Conservation (phyloP, 768 basidiomycete genomes). For the Lactarius trivialis region DNA sequence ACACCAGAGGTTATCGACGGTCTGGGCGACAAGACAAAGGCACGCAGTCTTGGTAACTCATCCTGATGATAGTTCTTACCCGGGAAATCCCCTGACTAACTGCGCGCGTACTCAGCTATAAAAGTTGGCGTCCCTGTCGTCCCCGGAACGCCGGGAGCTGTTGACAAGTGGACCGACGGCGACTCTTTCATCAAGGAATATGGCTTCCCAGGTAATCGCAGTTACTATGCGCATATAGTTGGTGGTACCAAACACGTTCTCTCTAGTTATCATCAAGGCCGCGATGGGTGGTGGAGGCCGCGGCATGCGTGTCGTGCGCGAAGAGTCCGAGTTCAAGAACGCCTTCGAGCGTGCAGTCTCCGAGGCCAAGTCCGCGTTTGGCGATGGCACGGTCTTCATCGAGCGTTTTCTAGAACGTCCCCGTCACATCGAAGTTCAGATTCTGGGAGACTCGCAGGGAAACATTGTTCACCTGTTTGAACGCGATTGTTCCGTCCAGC, state of each 20-base stretch:
- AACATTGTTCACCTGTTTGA: conserved; percentile 98
- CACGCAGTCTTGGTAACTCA: conserved; percentile 69
- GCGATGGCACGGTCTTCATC: conserved; percentile 98
- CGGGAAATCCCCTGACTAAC: conserved; percentile 7
- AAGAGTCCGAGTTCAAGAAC: conserved; percentile 84
- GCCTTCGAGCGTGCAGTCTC: conserved; percentile 88
- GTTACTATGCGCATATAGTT: conserved; percentile 6
- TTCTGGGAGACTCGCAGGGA: conserved; percentile 85
- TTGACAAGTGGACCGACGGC: conserved; percentile 71
- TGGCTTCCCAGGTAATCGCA: conserved; percentile 73
- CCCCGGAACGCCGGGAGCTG: conserved; percentile 95
- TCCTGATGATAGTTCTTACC: conserved; percentile 9
- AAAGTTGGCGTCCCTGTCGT: conserved; percentile 92
- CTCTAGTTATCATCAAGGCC: conserved; percentile 93
- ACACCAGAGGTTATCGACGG: conserved; percentile 94
- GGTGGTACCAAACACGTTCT: neutral
- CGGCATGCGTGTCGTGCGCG: conserved; percentile 97
- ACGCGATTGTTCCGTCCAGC: conserved; percentile 97
- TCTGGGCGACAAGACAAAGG: conserved; percentile 98
- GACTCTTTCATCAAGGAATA: conserved; percentile 89
- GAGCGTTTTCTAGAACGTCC: conserved; percentile 96
- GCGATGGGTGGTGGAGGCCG: conserved; percentile 99
- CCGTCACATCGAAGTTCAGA: conserved; percentile 95
- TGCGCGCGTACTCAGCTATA: conserved; percentile 49
- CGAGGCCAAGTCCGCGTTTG: conserved; percentile 95